Percentiles rank a stretch among this genome's conserved stretches.
These are phyloP conservation scores for Bullera alba DNA, from an alignment of 768 basidiomycete genomes.

Conservation along the genomic window DNA sequence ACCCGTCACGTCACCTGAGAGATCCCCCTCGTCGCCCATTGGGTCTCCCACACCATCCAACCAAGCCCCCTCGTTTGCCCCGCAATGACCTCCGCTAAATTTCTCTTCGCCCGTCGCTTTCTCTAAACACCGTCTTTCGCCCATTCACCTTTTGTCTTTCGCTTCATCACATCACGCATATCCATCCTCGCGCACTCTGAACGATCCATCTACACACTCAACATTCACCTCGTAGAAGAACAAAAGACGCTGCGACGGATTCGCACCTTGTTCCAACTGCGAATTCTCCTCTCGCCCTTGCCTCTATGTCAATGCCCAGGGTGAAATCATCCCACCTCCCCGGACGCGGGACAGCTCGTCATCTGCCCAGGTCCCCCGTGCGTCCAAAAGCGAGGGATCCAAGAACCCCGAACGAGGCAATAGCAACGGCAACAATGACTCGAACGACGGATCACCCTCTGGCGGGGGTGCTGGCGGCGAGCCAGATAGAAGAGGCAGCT, in stretches of 20 bases:
- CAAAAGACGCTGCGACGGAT: conserved; percentile 45
- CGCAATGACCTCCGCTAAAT: too few relatives aligned
- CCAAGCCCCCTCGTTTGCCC: too few relatives aligned
- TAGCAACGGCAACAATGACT: background rate
- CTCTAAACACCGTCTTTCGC: too few relatives aligned
- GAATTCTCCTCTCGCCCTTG: conserved; percentile 43
- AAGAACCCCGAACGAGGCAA: conserved; percentile 2
- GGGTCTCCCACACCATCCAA: too few relatives aligned
- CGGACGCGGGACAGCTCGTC: conserved; percentile 22
- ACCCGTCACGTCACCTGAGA: background rate
- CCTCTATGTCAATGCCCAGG: conserved; percentile 41
- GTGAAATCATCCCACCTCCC: conserved; percentile 42
- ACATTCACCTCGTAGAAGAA: conserved; percentile 40
- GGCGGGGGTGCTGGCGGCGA: background rate
- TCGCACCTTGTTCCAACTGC: conserved; percentile 45
- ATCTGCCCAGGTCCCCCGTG: background rate
- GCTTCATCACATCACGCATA: background rate
- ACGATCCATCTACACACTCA: background rate
- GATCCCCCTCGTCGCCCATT: too few relatives aligned
- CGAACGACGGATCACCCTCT: background rate
- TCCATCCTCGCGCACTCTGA: background rate
- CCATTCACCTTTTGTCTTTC: background rate
- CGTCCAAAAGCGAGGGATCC: background rate
- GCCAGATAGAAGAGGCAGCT: background rate
- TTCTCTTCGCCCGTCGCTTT: too few relatives aligned